These are phyloP conservation scores for Diacronema lutheri DNA, from an alignment of 78 protist species.

Conservation along the genomic window DNA sequence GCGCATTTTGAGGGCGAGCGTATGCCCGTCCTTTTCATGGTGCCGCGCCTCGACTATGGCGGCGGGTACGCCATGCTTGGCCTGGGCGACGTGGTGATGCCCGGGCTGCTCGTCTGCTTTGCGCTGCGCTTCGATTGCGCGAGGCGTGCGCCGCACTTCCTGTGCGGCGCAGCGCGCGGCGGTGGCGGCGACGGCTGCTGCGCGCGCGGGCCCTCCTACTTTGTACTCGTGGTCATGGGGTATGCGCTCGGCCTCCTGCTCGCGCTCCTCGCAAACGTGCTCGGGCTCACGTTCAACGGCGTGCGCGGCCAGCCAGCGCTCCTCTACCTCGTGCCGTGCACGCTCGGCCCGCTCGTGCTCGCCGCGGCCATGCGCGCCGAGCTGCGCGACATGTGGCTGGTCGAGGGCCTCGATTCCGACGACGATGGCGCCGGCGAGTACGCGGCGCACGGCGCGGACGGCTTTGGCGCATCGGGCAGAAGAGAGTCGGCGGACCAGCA, in stretches of 20 bases:
- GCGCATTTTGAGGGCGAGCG: neutral
- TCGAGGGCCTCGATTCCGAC: neutral
- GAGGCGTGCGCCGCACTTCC: neutral
- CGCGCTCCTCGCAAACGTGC: neutral
- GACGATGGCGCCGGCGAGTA: too few relatives aligned
- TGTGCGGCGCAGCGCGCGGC: neutral
- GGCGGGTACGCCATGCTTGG: conserved; percentile 18
- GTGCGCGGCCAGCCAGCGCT: conserved; percentile 39
- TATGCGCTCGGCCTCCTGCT: neutral
- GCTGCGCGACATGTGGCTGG: neutral
- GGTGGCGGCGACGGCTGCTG: neutral
- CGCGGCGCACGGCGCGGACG: too few relatives aligned
- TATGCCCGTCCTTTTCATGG: neutral
- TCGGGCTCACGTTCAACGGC: neutral
- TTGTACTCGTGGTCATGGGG: neutral
- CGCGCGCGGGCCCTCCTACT: neutral
- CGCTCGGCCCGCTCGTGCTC: conserved; percentile 7
- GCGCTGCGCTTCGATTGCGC: conserved; percentile 7
- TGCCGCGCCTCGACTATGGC: neutral
- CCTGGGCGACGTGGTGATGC: conserved; percentile 41
- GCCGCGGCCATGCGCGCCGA: neutral
- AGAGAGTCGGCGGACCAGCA: too few relatives aligned
- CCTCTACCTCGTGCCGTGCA: conserved; percentile 36
- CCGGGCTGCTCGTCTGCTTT: conserved; percentile 25
- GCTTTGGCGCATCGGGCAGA: too few relatives aligned